Base-by-base conservation (phyloP, 2,329 filamentous ascomycete species). In the Monilinia vaccinii-corymbosi region DNA sequence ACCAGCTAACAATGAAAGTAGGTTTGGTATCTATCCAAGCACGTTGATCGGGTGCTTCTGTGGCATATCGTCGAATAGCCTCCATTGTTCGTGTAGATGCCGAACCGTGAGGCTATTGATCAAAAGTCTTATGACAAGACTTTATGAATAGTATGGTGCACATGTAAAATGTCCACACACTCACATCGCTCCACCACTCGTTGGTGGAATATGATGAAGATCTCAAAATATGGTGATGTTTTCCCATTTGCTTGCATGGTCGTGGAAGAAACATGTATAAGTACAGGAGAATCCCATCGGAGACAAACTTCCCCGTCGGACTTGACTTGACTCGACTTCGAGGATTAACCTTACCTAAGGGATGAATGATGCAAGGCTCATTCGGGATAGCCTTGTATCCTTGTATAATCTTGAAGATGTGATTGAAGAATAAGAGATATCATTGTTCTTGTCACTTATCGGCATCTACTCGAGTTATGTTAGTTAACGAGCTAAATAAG, bases 1-100 rank as follows among this genome's bases (percentile, higher is more conserved):
- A 97, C 91, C 92, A 97, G 73, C 88, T 92, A 67, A 96, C 91
- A 63, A 97, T 81, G 42, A 97, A 78, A 0, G 91, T 95, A 18
- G 93, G 91, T 72, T 96, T 94, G 75, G 92, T 86, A 53, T 81
- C 63, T 51, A 65, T 60, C 57, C 65, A 68, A 9, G 50, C 58
- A 51, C 62, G 63, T 13, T 62, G 55, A 14, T 63, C 67, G 10
- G 70, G 70, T 49, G 67, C 63, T 34, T 61, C 57, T 56, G 42
- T 63, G 23, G 56, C 53, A 56, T 68, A 60, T 42, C 63, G 65
- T 32, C 63, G 63, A 61, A 69, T 31, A 18, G 69, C 52, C 36
- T 69, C 67, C 68, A 70, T 69, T 23, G 32, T 32, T 45, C 28
- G 7, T 32, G 34, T 31, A 9, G 32, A 38, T 59, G 38, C 25